Evolutionary conservation across 768 basidiomycete genomes (phyloP), one percentile per base, ranked within the genome.

Genomic region (Suillus tomentosus): DNA sequence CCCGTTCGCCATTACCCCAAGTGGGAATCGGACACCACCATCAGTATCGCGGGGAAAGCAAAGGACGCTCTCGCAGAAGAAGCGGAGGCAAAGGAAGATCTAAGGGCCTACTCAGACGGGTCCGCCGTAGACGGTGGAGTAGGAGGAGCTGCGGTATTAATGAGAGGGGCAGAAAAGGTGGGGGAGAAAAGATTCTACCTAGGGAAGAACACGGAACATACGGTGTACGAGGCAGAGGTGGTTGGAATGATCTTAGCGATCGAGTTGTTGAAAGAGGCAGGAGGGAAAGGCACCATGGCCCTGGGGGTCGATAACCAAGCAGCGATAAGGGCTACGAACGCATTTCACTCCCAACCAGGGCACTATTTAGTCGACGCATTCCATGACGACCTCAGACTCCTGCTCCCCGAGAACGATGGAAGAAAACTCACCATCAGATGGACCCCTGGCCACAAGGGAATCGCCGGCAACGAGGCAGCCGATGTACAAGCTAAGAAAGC

Each of bases 181-280:
- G 27, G 3, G 3, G 27, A 27, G 3, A 27, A 27, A 3, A 27
- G 27, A 27, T 27, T 27, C 27, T 27, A 27, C 27, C 27, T 27
- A 2, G 27, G 27, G 27, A 27, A 27, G 3, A 3, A 27, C 27
- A 27, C 3, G 1, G 27, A 27, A 1, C 27, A 51, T 7, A 51
- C 15, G 3, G 14, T 51, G 2, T 51, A 51, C 1, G 8, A 45
- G 8, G 43, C 67, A 1, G 75, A 79, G 57, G n/a, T 69, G 1
- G 69, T 74, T 5, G 78, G 73, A 0, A 45, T 74, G 2, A 36
- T 72, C 0, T 63, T 79, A 3, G 74, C 63, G 0, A 5, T 72
- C 0, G 63, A 76, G 11, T 66, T 79, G 17, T 43, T 79, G 31
- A 59, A 6, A 13, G 36, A 36, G 17, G 59, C 10, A 47, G 31